phyloP scores from a whole-genome alignment of 108 stramenopile species.

The Fragilariopsis cylindrus region DNA sequence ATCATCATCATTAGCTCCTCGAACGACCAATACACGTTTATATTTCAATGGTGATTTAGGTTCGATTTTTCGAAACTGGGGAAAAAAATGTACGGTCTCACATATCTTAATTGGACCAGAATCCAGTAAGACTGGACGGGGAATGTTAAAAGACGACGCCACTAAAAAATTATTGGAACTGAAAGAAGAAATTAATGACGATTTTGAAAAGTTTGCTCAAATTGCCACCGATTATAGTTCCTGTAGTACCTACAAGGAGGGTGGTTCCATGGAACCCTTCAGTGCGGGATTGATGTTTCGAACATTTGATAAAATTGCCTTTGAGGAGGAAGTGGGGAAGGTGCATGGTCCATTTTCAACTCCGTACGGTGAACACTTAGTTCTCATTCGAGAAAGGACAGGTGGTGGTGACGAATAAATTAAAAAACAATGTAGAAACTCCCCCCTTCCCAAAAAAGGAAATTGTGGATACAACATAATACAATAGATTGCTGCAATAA shows the following conservation, averaged over 20 bases:
- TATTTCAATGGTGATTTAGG: neutral
- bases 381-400: constrained; percentile 63
- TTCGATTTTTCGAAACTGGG: constrained; percentile 7
- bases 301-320: constrained; percentile 72
- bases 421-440: neutral
- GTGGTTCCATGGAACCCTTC: constrained; percentile 67
- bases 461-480: neutral
- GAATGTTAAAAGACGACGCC: constrained; percentile 32
- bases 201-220: constrained; percentile 53
- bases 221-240: constrained; percentile 55
- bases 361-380: constrained; percentile 73
- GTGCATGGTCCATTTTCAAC: constrained; percentile 63
- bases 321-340: constrained; percentile 50
- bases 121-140: neutral
- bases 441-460: neutral
- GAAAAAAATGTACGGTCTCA: constrained; percentile 43
- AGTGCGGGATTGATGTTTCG: constrained; percentile 72
- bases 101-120: constrained; percentile 59
- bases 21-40: constrained; percentile 3
- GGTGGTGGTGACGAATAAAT: constrained; percentile 6
- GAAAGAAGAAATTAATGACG: constrained; percentile 48
- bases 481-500: no score
- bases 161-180: constrained; percentile 43
- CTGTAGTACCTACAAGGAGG: constrained; percentile 49
- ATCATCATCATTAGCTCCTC: constrained; percentile 2